Percentiles rank a stretch among this genome's conserved stretches.
These are phyloP conservation scores for Leccinum pallidistipes DNA, from an alignment of 1,284 basidiomycete species.

Conservation along the genomic window DNA sequence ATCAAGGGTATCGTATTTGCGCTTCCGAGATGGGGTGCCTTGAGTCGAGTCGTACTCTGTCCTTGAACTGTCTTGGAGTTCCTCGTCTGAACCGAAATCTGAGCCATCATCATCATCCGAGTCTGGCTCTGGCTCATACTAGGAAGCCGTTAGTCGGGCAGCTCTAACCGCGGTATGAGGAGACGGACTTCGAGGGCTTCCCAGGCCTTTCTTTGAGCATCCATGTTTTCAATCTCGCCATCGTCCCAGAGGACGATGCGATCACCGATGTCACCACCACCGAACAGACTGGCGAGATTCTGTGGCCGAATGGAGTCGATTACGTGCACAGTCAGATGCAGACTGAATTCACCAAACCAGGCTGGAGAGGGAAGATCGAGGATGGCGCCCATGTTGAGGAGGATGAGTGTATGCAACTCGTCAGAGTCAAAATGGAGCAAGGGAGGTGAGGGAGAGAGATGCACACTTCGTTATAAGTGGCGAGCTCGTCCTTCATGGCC, in stretches of 20 bases:
- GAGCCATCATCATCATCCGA: constrained; percentile 63
- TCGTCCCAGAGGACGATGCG: constrained; percentile 90
- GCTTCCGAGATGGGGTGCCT: constrained; percentile 51
- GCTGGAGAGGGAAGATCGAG: constrained; percentile 74
- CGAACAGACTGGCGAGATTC: constrained; percentile 89
- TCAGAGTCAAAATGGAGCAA: constrained; percentile 6
- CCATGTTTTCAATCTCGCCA: constrained; percentile 67
- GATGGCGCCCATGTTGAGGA: constrained; percentile 92
- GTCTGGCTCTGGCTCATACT: constrained; percentile 75
- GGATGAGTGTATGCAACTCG: constrained; percentile 88
- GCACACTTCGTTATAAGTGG: constrained; percentile 68
- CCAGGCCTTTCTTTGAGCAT: constrained; percentile 71
- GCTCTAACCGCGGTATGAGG: neutral
- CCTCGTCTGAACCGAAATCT: constrained; percentile 51
- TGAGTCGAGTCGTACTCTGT: constrained; percentile 47
- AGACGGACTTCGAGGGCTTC: constrained; percentile 73
- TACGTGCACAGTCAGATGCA: constrained; percentile 76
- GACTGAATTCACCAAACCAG: constrained; percentile 74
- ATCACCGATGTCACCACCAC: constrained; percentile 66
- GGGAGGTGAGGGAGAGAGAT: neutral
- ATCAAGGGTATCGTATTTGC: constrained; percentile 50
- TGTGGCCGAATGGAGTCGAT: constrained; percentile 94
- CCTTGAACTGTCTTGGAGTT: constrained; percentile 39
- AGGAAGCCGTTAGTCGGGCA: constrained; percentile 4
- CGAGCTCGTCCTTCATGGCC: constrained; percentile 64